These are phyloP conservation scores for Pythium dissimile DNA, from an alignment of 352 stramenopile species.

Conservation along the genomic window DNA sequence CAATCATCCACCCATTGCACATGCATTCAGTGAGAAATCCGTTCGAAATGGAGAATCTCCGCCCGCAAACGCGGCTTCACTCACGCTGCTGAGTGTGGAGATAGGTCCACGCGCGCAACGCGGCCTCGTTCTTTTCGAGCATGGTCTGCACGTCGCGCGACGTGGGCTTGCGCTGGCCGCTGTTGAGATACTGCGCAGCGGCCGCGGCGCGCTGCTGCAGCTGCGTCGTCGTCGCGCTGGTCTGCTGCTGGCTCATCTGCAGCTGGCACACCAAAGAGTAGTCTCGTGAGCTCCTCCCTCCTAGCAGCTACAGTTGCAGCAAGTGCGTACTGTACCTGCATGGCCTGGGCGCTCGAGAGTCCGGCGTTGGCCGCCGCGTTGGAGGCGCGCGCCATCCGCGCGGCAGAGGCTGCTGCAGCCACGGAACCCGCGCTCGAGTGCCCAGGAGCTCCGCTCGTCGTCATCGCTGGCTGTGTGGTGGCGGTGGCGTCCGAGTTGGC, in stretches of 20 bases:
- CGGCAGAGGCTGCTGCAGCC: background rate
- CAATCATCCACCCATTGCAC: background rate
- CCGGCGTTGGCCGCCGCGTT: background rate
- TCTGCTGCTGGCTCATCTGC: conserved; percentile 10
- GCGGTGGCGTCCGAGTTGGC: background rate
- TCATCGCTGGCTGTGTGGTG: conserved; percentile 2
- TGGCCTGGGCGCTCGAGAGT: conserved; percentile 14
- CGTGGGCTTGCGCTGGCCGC: conserved; percentile 47
- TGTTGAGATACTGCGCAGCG: conserved; percentile 33
- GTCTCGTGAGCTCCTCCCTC: background rate
- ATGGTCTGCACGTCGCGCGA: conserved; percentile 71
- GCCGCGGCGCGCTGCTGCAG: conserved; percentile 63
- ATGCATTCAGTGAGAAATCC: background rate
- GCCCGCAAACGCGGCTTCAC: conserved; percentile 3
- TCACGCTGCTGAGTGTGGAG: conserved; percentile 76
- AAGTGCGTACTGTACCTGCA: background rate
- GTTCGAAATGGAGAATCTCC: background rate
- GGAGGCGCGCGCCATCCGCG: background rate
- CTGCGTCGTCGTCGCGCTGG: background rate
- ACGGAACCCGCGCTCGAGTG: background rate
- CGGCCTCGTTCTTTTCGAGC: conserved; percentile 85
- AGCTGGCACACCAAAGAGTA: background rate
- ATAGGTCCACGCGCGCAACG: conserved; percentile 65
- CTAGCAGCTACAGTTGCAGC: background rate
- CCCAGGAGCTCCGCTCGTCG: conserved; percentile 5